These are phyloP conservation scores for Digitaria exilis DNA, from an alignment of 202 grass and related monocot species.

Conservation along the genomic window DNA sequence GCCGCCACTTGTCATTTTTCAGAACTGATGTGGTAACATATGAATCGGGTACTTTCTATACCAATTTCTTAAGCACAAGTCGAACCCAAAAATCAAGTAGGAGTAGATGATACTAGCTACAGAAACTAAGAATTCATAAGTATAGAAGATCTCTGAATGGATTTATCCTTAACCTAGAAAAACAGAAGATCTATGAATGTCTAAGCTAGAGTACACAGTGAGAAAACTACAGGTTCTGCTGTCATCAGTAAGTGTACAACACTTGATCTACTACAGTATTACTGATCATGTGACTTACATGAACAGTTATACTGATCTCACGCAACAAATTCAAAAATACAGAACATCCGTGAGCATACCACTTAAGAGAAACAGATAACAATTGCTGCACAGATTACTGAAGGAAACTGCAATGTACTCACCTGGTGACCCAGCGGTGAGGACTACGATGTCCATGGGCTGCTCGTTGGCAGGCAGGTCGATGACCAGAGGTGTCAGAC, in stretches of 20 bases:
- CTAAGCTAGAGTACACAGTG: background rate
- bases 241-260: background rate
- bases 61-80: background rate
- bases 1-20: no score
- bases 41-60: background rate
- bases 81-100: background rate
- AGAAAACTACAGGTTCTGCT: background rate
- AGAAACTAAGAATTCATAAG: background rate
- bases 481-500: slow-evolving; percentile 9
- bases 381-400: background rate
- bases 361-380: background rate
- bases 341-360: background rate
- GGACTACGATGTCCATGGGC: background rate
- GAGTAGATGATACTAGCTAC: background rate
- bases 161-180: no score
- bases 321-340: background rate
- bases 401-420: background rate
- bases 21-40: no score
- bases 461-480: background rate
- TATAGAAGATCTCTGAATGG: background rate
- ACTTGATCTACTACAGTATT: background rate
- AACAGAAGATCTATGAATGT: background rate
- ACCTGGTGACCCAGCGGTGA: background rate
- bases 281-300: background rate
- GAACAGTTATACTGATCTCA: background rate